A percentile compares a stretch with the other conserved stretches of the same genome.
phyloP scores from a whole-genome alignment of 352 stramenopile species.

The Globisporangium orthogonon region DNA sequence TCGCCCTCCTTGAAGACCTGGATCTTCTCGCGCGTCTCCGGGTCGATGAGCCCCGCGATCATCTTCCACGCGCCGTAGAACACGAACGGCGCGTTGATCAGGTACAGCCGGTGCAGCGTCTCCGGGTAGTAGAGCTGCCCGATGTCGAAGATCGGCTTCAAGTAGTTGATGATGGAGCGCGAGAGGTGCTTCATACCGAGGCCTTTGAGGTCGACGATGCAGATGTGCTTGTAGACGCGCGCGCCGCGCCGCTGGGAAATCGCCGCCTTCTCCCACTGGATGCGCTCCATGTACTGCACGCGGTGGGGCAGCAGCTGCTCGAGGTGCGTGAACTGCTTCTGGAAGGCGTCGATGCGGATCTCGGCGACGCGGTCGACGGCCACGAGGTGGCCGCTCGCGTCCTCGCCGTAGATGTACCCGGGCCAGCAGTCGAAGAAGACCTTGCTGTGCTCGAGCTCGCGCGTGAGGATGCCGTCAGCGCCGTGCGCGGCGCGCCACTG shows the following conservation, averaged over 20 bases:
- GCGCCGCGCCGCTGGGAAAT: conserved; percentile 51
- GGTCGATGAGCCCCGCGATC: conserved; percentile 60
- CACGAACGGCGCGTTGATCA: conserved; percentile 78
- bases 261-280: conserved; percentile 73
- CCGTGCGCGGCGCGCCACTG: conserved; percentile 39
- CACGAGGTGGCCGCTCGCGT: conserved; percentile 66
- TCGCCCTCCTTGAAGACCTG: conserved; percentile 70
- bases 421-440: conserved; percentile 68
- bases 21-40: conserved; percentile 79
- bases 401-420: conserved; percentile 58
- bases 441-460: conserved; percentile 47
- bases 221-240: conserved; percentile 83
- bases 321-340: conserved; percentile 46
- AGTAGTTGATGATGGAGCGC: conserved; percentile 42
- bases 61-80: conserved; percentile 83
- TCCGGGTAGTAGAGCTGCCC: conserved; percentile 78
- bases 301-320: conserved; percentile 58
- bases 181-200: conserved; percentile 65
- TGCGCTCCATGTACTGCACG: conserved; percentile 72
- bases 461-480: conserved; percentile 42
- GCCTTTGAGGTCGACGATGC: conserved; percentile 69
- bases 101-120: conserved; percentile 69
- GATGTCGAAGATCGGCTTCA: conserved; percentile 80
- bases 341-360: conserved; percentile 55
- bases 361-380: conserved; percentile 58